A percentile compares a stretch with the other conserved stretches of the same genome.
phyloP scores from a whole-genome alignment of 768 basidiomycete species.

The Panaeolus papilionaceus region DNA sequence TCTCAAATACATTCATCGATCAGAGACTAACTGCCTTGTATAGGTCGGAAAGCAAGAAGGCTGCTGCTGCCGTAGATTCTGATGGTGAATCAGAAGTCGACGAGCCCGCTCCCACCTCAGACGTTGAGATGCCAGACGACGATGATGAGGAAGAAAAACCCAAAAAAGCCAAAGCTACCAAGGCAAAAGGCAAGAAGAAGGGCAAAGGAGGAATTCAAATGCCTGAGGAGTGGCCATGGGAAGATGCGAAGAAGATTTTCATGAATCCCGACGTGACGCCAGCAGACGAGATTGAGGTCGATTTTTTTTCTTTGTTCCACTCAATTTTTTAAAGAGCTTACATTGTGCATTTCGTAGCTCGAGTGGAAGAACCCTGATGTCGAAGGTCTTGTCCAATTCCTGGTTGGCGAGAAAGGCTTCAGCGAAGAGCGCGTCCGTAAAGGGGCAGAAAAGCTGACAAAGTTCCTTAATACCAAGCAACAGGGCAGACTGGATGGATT shows the following conservation, averaged over 20 bases:
- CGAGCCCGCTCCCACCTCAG: conserved; percentile 52
- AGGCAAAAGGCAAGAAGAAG: conserved; percentile 54
- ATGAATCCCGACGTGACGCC: conserved; percentile 89
- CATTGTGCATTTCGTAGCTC: conserved; percentile 53
- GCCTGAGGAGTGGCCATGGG: conserved; percentile 97
- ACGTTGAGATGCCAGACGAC: conserved; percentile 48
- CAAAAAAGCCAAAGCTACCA: conserved; percentile 46
- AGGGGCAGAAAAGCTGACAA: conserved; percentile 91
- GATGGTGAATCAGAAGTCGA: conserved; percentile 40
- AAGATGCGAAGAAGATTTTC: conserved; percentile 92
- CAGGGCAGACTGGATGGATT: conserved; percentile 97
- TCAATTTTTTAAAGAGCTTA: conserved; percentile 16
- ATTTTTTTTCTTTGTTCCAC: conserved; percentile 37
- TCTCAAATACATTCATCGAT: neutral
- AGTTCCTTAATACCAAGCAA: conserved; percentile 88
- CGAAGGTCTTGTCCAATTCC: conserved; percentile 91
- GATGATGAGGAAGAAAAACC: conserved; percentile 33
- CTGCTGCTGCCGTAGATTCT: conserved; percentile 32
- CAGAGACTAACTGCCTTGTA: conserved; percentile 4
- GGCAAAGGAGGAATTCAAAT: conserved; percentile 80
- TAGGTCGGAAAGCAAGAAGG: conserved; percentile 53
- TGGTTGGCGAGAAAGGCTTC: conserved; percentile 92
- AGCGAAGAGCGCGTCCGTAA: conserved; percentile 98
- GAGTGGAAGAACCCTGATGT: conserved; percentile 95
- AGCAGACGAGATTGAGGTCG: conserved; percentile 88